Evolutionary conservation across 495 filamentous ascomycete genomes (phyloP).

Genomic region (Stereocaulon alpinum): DNA sequence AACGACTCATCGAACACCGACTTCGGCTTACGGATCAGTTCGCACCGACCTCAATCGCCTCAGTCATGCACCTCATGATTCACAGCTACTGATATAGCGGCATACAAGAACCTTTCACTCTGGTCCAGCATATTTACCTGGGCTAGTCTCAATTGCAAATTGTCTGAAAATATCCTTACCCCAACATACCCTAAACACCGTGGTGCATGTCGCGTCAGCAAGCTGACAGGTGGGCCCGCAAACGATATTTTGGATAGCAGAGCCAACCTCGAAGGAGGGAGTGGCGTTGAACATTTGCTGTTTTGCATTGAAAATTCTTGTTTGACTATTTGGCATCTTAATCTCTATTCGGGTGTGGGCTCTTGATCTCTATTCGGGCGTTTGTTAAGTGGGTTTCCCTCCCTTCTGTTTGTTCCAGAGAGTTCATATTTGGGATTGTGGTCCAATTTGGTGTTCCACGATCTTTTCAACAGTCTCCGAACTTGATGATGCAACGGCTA

Average conservation of each 20-base stretch:
- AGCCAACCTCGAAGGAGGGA: background rate
- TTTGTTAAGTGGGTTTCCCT: background rate
- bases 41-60: background rate
- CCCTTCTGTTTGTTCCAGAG: background rate
- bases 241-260: constrained; percentile 34
- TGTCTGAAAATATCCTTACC: background rate
- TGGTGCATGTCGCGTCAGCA: constrained; percentile 36
- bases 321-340: no score
- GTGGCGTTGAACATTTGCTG: background rate
- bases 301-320: background rate
- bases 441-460: background rate
- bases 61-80: no score
- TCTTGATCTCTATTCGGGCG: background rate
- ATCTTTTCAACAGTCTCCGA: no score
- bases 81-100: no score
- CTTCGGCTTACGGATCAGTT: background rate
- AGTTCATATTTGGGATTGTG: background rate
- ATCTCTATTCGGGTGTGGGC: no score
- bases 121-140: background rate
- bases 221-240: constrained; percentile 37
- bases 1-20: background rate
- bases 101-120: background rate
- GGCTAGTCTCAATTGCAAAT: background rate
- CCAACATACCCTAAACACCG: constrained; percentile 7
- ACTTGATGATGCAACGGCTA: background rate